Evolutionary conservation across 306 rosid genomes (phyloP), one percentile per base, ranked within the genome.

Genomic region (Acacia acuminata): DNA sequence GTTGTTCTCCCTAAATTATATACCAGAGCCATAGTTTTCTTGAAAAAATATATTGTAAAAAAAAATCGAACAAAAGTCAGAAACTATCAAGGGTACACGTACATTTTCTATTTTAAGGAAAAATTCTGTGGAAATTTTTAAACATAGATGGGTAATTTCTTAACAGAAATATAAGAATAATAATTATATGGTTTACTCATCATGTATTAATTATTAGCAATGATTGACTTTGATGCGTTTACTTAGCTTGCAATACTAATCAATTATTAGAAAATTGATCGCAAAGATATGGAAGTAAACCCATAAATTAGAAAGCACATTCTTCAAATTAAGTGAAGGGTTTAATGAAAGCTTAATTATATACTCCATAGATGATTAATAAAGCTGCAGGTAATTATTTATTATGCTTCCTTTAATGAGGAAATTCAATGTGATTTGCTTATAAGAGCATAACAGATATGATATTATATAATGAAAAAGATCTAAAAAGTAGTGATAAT

Each of bases 211-310:
- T n/a, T 17, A 4, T 34, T 34, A 34, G 3, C 8, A 6, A 3
- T 32, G 27, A 74, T 74, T 73, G 77, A 73, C 77, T 19, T 48
- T 64, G 17, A 12, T 71, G 17, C 40, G 47, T 51, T 74, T 32
- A 19, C 75, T 71, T 38, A 38, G 42, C 42, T 38, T 43, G 45
- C 12, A 71, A 22, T 55, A 30, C 38, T 10, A 11, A 9, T 51
- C 65, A 51, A 32, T 10, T 10, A 9, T 8, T 51, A 48, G 11
- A 47, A 72, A 73, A 73, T 27, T 25, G 77, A 51, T 51, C 0
- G 43, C 22, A 27, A 27, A 48, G 16, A 16, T 63, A 11, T 27
- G 73, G 13, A 71, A 44, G 32, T 22, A 13, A 22, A 43, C 42
- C 61, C 64, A 48, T 19, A 73, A 50, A 30, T 5, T 34, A 34